Evolutionary conservation across 805 yeast genomes (phyloP), one percentile per base, ranked within the genome.

Genomic region (Schizosaccharomyces lindneri): DNA sequence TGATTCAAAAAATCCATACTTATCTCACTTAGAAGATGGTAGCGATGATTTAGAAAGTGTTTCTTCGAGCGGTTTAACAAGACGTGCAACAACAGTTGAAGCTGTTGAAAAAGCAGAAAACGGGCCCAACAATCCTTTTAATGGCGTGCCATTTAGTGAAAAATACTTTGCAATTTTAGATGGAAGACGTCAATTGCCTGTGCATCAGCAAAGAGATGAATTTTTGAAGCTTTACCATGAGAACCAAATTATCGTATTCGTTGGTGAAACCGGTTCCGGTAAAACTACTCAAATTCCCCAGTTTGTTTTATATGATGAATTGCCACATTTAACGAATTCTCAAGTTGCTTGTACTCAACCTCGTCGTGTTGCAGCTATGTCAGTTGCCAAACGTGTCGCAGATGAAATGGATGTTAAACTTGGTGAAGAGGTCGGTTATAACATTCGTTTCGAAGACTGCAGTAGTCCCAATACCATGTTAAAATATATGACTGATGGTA

Each of bases 211-310:
- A 73, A 79, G 97, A 70, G 84, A 81, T 61, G 95, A 90, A 73
- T 93, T 93, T 71, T 77, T 93, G 63, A 77, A 78, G 65, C 81
- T 86, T 63, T 93, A 84, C 73, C 97, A 90, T 65, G 74, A 78
- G 24, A 82, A 90, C 48, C 98, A 90, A 73, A 85, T 90, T 70
- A 85, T 93, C 94, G 97, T 90, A 46, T 87, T 93, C 72, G 97
- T 93, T 61, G 98, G 98, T 76, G 98, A 90, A 71, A 90, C 98
- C 4, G 98, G 98, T 75, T 87, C 96, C 39, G 98, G 98, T 80
- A 90, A 90, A 73, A 90, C 97, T 31, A 90, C 98, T 0, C 98
- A 90, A 74, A 89, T 90, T 65, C 97, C 98, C 2, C 98, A 90
- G 73, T 93, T 89, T 73, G 96, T 90, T 27, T 74, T 83, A 60